A percentile compares a stretch with the other conserved stretches of the same genome.
Conservation (phyloP, 257 asterid genomes). For the Cordia subcordata region DNA sequence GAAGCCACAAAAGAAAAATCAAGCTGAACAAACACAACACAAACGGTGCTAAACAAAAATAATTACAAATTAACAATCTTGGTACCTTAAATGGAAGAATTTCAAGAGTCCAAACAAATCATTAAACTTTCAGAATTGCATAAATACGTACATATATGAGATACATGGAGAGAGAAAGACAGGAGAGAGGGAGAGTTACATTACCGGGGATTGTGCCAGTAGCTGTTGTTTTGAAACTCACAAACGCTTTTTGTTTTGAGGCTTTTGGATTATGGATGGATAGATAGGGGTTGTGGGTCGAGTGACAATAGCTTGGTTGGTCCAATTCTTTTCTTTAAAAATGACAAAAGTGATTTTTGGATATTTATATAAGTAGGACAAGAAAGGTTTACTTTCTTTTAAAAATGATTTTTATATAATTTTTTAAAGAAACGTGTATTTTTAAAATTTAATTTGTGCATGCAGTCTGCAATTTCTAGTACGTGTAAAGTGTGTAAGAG, state of each 20-base stretch:
- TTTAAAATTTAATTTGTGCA: no score
- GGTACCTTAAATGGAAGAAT: background rate
- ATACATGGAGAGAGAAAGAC: background rate
- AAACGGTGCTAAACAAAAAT: background rate
- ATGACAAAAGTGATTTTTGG: background rate
- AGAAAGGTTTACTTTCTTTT: no score
- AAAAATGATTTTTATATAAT: no score
- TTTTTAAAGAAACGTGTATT: no score
- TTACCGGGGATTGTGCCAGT: slow-evolving; percentile 42
- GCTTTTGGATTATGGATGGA: slow-evolving; percentile 6
- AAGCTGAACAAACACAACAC: background rate
- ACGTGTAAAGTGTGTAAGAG: no score
- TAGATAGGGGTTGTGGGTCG: slow-evolving; percentile 18
- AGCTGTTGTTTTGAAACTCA: background rate
- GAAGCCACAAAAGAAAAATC: no score
- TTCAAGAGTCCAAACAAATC: background rate
- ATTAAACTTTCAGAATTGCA: background rate
- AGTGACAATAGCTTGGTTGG: slow-evolving; percentile 45
- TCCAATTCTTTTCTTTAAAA: slow-evolving; percentile 29
- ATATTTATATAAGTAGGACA: no score
- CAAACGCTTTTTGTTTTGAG: slow-evolving; percentile 25
- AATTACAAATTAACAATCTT: background rate
- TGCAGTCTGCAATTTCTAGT: no score
- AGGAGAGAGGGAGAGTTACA: background rate
- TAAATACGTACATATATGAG: no score